Evolutionary conservation across 176 grass and related monocot species (phyloP).

Genomic region (Triticum aestivum): DNA sequence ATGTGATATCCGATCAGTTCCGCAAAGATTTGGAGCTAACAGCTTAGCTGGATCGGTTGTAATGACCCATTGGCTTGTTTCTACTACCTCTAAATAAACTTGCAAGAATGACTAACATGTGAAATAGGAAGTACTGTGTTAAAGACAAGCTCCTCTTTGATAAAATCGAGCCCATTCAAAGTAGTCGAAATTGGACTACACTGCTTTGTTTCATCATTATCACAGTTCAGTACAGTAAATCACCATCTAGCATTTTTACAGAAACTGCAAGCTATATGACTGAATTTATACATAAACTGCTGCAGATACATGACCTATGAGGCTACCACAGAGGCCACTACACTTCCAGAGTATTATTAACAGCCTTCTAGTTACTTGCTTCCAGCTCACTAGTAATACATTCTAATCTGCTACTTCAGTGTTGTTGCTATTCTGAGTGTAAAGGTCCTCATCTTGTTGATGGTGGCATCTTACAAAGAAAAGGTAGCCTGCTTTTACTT

Average conservation of each 20-base stretch:
- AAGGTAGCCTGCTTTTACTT: neutral
- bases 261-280: neutral
- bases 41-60: neutral
- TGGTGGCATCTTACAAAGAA: constrained; percentile 21
- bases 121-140: neutral
- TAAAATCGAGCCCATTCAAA: neutral
- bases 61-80: constrained; percentile 1
- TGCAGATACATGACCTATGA: neutral
- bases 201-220: neutral
- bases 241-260: constrained; percentile 5
- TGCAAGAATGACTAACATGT: neutral
- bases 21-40: neutral
- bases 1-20: neutral
- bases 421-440: constrained; percentile 13
- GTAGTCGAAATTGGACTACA: neutral
- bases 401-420: constrained; percentile 19
- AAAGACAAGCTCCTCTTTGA: neutral
- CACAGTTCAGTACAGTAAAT: neutral
- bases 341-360: constrained; percentile 21
- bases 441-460: constrained; percentile 12
- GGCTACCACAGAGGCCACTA: constrained; percentile 30
- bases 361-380: constrained; percentile 16
- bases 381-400: neutral
- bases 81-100: constrained; percentile 32
- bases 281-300: constrained; percentile 27